Percentiles rank a stretch among this genome's conserved stretches.
These are phyloP conservation scores for Penicillium corylophilum DNA, from an alignment of 2,329 filamentous ascomycete genomes.

Conservation along the genomic window DNA sequence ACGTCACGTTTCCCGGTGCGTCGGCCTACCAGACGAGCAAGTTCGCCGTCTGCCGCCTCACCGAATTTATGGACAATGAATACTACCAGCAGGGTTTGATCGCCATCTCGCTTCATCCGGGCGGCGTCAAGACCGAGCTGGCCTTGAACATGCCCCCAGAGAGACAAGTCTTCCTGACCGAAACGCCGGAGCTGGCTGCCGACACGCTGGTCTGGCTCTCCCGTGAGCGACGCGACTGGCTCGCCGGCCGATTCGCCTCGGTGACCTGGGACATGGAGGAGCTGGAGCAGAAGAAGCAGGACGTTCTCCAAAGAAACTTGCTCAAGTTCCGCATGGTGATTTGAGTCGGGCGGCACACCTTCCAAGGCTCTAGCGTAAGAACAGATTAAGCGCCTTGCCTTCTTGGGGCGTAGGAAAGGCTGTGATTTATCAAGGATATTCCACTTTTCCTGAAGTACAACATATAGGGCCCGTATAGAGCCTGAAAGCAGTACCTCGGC, in stretches of 20 bases:
- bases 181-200: slow-evolving; percentile 37
- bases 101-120: slow-evolving; percentile 48
- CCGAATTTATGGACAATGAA: slow-evolving; percentile 47
- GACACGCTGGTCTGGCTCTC: slow-evolving; percentile 49
- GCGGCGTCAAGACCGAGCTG: slow-evolving; percentile 48
- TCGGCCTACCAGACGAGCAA: slow-evolving; percentile 52
- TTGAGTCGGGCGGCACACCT: too few species aligned
- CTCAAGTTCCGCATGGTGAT: too few species aligned
- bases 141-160: slow-evolving; percentile 18
- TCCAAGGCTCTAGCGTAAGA: too few species aligned
- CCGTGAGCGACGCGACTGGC: slow-evolving; percentile 45
- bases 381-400: too few species aligned
- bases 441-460: too few species aligned
- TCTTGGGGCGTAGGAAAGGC: too few species aligned
- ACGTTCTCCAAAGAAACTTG: too few species aligned
- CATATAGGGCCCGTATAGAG: too few species aligned
- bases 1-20: slow-evolving; percentile 30
- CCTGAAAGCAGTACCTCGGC: too few species aligned
- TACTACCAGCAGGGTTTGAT: slow-evolving; percentile 42
- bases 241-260: slow-evolving; percentile 47
- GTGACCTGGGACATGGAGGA: slow-evolving; percentile 45
- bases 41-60: slow-evolving; percentile 46
- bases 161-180: neutral
- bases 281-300: too few species aligned
- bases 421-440: too few species aligned